Base-by-base conservation (phyloP, 306 rosid species). In the Vigna reflexopilosa region DNA sequence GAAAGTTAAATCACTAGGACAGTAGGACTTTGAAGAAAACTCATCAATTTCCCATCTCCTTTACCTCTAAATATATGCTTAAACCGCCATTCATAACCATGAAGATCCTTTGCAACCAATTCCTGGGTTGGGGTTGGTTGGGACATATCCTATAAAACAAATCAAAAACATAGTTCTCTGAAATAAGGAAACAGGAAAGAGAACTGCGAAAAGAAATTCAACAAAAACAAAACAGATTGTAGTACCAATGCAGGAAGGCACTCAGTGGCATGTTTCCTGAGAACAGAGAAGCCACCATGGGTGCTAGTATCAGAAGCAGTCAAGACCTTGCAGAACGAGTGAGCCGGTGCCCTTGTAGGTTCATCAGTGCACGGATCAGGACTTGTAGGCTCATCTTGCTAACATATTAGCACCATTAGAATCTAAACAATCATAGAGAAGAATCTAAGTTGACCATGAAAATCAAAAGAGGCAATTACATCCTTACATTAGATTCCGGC, bases 251-350 rank as follows among this genome's bases (percentile, higher is more conserved):
- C 77, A 77, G 98, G 98, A 85, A 95, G 93, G 85, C 97, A 92
- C 70, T 89, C 98, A 0, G 96, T 95, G 47, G 98, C 98, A 32
- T 95, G 98, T 85, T 90, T 95, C 42, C 98, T 86, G 2, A 90
- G 88, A 85, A 95, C 96, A 15, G 98, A 95, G 85, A 95, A 95
- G 22, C 98, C 98, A 0, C 98, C 98, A 81, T 95, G 98, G 22
- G 98, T 95, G 82, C 98, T 95, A 0, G 98, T 95, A 84, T 95
- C 98, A 1, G 98, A 95, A 2, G 98, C 97, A 9, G 98, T 95
- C 49, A 95, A 83, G 54, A 93, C 90, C 88, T 95, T 95, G 87
- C 87, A 82, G 88, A 95, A 95, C 0, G 93, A 72, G 81, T 91
- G 90, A 45, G 88, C 87, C 3, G 67, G 71, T 0, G 91, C 88